Evolutionary conservation across 2,329 filamentous ascomycete genomes (phyloP).

Genomic region (Clonostachys byssicola): DNA sequence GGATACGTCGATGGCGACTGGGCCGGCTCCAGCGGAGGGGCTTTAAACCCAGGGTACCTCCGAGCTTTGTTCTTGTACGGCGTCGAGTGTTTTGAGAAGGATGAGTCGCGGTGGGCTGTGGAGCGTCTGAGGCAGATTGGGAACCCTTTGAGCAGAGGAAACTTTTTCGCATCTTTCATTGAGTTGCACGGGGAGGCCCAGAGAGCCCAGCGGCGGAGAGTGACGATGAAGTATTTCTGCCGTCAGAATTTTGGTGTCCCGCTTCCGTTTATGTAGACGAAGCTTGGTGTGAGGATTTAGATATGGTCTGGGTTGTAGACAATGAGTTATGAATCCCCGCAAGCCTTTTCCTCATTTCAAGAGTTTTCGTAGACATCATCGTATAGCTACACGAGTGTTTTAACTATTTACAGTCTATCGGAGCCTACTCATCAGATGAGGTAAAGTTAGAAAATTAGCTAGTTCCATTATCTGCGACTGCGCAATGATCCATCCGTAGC

Average conservation of each 20-base stretch:
- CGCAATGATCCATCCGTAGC: too few relatives aligned
- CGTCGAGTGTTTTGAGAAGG: slow-evolving; percentile 10
- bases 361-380: too few relatives aligned
- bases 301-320: too few relatives aligned
- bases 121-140: slow-evolving; percentile 5
- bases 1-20: slow-evolving; percentile 11
- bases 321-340: too few relatives aligned
- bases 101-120: slow-evolving; percentile 10
- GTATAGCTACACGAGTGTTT: too few relatives aligned
- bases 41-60: slow-evolving; percentile 10
- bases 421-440: too few relatives aligned
- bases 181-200: slow-evolving; percentile 3
- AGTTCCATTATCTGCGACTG: too few relatives aligned
- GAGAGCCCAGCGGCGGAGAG: slow-evolving; percentile 3
- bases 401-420: too few relatives aligned
- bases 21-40: slow-evolving; percentile 1
- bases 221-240: slow-evolving; percentile 6
- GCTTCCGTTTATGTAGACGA: slow-evolving; percentile 1
- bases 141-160: slow-evolving; percentile 4
- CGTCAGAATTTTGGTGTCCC: slow-evolving; percentile 4
- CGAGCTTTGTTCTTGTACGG: slow-evolving; percentile 12
- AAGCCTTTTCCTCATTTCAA: too few relatives aligned
- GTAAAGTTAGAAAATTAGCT: too few relatives aligned
- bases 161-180: slow-evolving; percentile 5
- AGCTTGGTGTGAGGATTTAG: too few relatives aligned